phyloP scores from a whole-genome alignment of 306 rosid genomes.

The Albizia julibrissin region DNA sequence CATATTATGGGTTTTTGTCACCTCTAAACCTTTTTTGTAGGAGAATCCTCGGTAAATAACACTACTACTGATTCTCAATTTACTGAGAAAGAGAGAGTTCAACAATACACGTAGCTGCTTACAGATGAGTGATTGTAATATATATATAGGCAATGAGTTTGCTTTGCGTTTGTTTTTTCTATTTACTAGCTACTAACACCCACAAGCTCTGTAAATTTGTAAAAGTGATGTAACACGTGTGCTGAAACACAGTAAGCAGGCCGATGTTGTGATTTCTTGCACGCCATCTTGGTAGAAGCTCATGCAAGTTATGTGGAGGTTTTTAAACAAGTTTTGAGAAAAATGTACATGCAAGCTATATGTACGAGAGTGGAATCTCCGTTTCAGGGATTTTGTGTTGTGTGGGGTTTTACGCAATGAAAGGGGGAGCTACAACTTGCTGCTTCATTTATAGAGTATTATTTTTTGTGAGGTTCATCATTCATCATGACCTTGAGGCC shows the following conservation, averaged over 20 bases:
- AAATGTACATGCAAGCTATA: not conserved
- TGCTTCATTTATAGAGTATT: not conserved
- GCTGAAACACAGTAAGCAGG: not conserved
- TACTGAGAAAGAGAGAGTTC: conserved; percentile 30
- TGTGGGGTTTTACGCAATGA: not conserved
- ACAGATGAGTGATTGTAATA: conserved; percentile 8
- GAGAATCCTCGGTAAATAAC: conserved; percentile 21
- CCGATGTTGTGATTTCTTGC: conserved; percentile 1
- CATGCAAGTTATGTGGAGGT: not conserved
- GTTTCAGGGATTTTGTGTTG: not conserved
- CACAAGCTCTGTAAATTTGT: conserved; percentile 1
- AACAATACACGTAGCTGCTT: conserved; percentile 15
- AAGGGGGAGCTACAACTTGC: not conserved
- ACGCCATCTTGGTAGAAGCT: not conserved
- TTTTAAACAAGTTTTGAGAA: not conserved
- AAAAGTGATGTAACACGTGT: not conserved
- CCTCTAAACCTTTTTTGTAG: conserved; percentile 31
- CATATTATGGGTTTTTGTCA: conserved; percentile 46
- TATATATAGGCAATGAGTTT: not conserved
- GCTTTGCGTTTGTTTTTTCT: not conserved
- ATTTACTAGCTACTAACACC: not conserved
- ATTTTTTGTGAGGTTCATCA: not conserved
- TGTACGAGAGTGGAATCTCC: not conserved
- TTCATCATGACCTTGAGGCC: not conserved
- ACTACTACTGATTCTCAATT: not conserved